Conservation (phyloP, 2,329 filamentous ascomycete species). For the Aspergillus fumigatiaffinis region DNA sequence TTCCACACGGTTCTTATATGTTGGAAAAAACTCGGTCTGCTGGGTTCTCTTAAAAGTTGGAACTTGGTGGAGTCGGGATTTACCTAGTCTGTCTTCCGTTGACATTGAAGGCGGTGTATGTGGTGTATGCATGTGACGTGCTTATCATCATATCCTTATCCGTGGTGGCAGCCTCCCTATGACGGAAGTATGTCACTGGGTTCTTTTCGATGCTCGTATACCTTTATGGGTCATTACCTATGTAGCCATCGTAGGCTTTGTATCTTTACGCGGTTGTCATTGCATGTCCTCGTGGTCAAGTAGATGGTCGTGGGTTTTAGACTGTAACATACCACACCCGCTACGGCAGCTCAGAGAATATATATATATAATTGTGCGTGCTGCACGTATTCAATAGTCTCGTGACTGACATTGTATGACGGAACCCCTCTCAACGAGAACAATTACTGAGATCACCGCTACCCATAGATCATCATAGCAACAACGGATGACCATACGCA, state of each 20-base stretch:
- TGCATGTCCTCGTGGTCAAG: neutral
- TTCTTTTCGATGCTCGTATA: neutral
- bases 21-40: neutral
- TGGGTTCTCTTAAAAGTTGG: neutral
- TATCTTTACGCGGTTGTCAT: neutral
- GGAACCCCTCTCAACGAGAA: neutral
- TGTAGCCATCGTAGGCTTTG: neutral
- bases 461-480: neutral
- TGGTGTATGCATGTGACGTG: neutral
- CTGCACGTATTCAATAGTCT: neutral
- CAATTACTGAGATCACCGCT: neutral
- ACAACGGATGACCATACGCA: neutral
- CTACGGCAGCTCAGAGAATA: neutral
- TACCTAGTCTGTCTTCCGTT: neutral
- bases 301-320: neutral
- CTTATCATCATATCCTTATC: neutral
- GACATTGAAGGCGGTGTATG: neutral
- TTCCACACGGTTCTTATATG: neutral
- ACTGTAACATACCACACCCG: neutral
- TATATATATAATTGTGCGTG: too few species aligned
- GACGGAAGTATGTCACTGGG: neutral
- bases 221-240: neutral
- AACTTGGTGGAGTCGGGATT: neutral
- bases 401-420: neutral
- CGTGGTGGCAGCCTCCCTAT: neutral